Conservation (phyloP, 1,284 basidiomycete species). For the Fomes fomentarius region DNA sequence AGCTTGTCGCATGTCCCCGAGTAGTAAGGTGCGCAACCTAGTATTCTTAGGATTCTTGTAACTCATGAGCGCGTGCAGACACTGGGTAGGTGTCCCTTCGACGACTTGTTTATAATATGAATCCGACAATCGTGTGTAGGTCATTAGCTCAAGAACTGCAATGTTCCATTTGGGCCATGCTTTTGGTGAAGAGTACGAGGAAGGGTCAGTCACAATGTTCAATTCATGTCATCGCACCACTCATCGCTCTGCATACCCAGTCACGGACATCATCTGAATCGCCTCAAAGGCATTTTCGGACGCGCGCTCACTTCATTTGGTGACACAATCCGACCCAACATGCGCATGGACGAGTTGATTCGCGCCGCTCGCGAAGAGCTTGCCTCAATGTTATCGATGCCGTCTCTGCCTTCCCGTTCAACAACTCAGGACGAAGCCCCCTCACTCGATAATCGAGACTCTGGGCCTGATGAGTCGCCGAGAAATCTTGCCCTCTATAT, state of each 20-base stretch:
- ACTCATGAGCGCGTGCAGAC: slow-evolving; percentile 41
- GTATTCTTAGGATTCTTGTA: slow-evolving; percentile 2
- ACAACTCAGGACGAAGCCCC: neutral
- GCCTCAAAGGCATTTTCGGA: slow-evolving; percentile 57
- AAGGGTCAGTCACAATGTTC: slow-evolving; percentile 49
- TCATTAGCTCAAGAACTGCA: slow-evolving; percentile 64
- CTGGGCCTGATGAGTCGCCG: slow-evolving; percentile 13
- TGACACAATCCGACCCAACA: slow-evolving; percentile 57
- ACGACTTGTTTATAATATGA: neutral
- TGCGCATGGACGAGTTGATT: slow-evolving; percentile 49
- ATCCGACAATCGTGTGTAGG: slow-evolving; percentile 37
- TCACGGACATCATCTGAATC: slow-evolving; percentile 55
- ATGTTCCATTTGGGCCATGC: slow-evolving; percentile 62
- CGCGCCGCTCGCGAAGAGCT: slow-evolving; percentile 52
- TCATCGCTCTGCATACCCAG: too few relatives aligned
- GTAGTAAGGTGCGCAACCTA: slow-evolving; percentile 50
- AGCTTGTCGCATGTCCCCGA: slow-evolving; percentile 75
- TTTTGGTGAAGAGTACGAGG: slow-evolving; percentile 60
- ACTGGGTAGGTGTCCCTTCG: slow-evolving; percentile 52
- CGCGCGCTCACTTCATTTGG: slow-evolving; percentile 49
- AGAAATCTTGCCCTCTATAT: slow-evolving; percentile 44
- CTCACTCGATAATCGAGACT: slow-evolving; percentile 5
- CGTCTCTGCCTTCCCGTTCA: neutral
- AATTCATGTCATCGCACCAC: neutral
- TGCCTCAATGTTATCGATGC: slow-evolving; percentile 33